Percentiles rank a stretch among this genome's conserved stretches.
These are phyloP conservation scores for Fragilaria radians DNA, from an alignment of 108 stramenopile species.

Conservation along the genomic window DNA sequence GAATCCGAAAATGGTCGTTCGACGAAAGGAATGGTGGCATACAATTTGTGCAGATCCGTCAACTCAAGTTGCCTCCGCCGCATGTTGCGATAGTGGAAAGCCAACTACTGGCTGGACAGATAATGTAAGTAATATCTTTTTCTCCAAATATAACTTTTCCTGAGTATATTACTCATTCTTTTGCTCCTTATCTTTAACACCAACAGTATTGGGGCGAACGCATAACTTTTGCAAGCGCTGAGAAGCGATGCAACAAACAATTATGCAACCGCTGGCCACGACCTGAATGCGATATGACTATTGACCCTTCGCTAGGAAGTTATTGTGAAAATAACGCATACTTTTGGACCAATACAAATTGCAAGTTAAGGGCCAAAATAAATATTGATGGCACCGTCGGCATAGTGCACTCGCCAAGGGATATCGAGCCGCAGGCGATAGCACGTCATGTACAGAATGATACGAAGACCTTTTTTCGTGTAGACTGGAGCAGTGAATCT, in stretches of 20 bases:
- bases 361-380: conserved; percentile 42
- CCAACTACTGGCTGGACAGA: no score
- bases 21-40: conserved; percentile 9
- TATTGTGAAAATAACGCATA: neutral
- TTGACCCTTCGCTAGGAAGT: no score
- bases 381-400: conserved; percentile 38
- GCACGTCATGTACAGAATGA: no score
- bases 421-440: no score
- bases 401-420: no score
- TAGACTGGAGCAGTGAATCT: conserved; percentile 10
- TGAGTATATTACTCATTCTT: no score
- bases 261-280: conserved; percentile 22
- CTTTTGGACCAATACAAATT: conserved; percentile 38
- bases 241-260: neutral
- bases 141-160: no score
- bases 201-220: conserved; percentile 13
- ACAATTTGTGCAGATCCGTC: conserved; percentile 21
- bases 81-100: conserved; percentile 13
- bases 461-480: no score
- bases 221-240: neutral
- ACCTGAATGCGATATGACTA: conserved; percentile 19
- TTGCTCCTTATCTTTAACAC: no score
- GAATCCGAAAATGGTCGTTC: conserved; percentile 22
- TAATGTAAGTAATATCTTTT: no score
- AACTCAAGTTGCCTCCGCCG: conserved; percentile 3